phyloP scores from a whole-genome alignment of 345 rosid genomes.

The Excoecaria cochinchinensis region DNA sequence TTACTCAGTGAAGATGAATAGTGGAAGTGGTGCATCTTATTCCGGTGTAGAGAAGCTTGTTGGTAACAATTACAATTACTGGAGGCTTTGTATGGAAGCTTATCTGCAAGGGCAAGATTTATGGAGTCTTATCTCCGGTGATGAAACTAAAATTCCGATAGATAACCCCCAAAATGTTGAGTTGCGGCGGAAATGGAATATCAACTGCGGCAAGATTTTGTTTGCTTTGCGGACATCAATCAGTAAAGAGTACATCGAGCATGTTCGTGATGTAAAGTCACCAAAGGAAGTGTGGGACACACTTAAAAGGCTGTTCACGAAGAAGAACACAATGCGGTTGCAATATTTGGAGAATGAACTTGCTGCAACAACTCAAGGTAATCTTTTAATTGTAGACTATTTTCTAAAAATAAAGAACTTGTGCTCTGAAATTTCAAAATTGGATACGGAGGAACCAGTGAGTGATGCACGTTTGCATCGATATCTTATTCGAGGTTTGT shows the following conservation, averaged over 20 bases:
- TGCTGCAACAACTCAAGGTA: neutral
- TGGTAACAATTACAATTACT: conserved; percentile 4
- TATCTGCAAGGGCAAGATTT: conserved; percentile 11
- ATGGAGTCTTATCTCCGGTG: neutral
- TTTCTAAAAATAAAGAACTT: neutral
- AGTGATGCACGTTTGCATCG: conserved; percentile 13
- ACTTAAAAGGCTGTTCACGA: neutral
- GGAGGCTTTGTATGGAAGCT: conserved; percentile 11
- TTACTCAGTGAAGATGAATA: no score
- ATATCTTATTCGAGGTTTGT: conserved; percentile 15
- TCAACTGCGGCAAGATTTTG: neutral
- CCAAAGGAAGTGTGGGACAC: no score
- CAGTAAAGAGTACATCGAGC: conserved; percentile 19
- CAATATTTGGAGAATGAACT: conserved; percentile 18
- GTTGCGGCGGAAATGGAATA: neutral
- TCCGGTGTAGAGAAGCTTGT: neutral
- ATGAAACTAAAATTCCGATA: neutral
- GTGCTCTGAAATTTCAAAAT: conserved; percentile 17
- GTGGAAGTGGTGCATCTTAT: no score
- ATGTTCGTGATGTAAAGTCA: conserved; percentile 12
- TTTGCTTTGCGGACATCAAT: conserved; percentile 4
- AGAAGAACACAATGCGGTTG: conserved; percentile 1
- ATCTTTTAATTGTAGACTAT: conserved; percentile 1
- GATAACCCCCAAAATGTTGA: neutral
- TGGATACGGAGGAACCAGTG: neutral